Conservation (phyloP, 2,329 filamentous ascomycete species). For the Exophiala viscosa region DNA sequence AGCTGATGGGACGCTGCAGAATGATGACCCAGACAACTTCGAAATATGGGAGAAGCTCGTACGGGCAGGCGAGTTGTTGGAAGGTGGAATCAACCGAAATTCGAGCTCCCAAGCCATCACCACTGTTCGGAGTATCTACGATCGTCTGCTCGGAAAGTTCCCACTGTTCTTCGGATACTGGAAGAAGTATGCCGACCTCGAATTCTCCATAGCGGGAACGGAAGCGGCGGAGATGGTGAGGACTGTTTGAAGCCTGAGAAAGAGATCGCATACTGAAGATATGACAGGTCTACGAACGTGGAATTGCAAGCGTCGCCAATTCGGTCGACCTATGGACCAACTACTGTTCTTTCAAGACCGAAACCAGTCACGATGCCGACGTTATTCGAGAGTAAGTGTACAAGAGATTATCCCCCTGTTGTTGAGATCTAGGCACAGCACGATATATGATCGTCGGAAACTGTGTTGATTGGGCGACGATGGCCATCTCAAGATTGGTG, state of each 20-base stretch:
- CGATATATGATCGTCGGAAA: constrained; percentile 40
- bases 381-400: constrained; percentile 99
- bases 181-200: constrained; percentile 98
- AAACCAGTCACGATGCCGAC: constrained; percentile 90
- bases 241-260: not conserved
- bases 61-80: constrained; percentile 73
- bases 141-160: constrained; percentile 90
- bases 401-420: constrained; percentile 62
- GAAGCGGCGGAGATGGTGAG: constrained; percentile 93
- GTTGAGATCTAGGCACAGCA: constrained; percentile 47
- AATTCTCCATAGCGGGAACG: constrained; percentile 94
- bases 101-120: constrained; percentile 91
- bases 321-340: constrained; percentile 97
- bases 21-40: constrained; percentile 79
- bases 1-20: constrained; percentile 36
- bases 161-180: constrained; percentile 96
- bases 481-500: constrained; percentile 48
- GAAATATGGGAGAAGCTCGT: constrained; percentile 93
- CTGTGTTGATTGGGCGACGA: constrained; percentile 37
- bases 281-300: constrained; percentile 82
- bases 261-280: constrained; percentile 12
- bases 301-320: constrained; percentile 84
- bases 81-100: constrained; percentile 93
- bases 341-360: constrained; percentile 96
- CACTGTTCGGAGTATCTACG: constrained; percentile 80